Base-by-base conservation (phyloP, 2,329 filamentous ascomycete species). In the Ascocoryne sarcoides region DNA sequence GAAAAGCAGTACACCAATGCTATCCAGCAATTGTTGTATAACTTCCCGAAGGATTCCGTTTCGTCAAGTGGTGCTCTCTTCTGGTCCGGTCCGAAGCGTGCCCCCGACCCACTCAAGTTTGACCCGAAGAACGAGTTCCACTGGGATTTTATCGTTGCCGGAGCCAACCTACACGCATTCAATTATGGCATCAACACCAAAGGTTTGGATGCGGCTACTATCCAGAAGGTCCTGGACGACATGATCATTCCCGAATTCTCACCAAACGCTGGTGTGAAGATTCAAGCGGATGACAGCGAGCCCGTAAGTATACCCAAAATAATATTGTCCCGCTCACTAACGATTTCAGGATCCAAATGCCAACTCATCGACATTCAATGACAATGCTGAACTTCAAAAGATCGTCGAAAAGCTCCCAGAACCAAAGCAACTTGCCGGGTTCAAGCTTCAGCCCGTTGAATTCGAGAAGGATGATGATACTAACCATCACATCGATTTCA, bases 381-480 rank as follows among this genome's bases (percentile, higher is more conserved):
- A 95, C 54, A 74, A 76, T 34, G 72, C 78, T n/a, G 84, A 90
- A 55, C 66, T 95, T 15, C 68, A 85, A 51, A 74, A 77, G 46
- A 76, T 98, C 36, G 73, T 79, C 12, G 69, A 76, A 12, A 75
- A 76, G 46, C 71, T 98, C 21, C 92, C 92, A 1, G 68, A 81
- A 4, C 80, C 90, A 12, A 89, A 83, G 60, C 78, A 79, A 30
- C 68, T 98, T 36, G 82, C 85, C 18, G 88, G 87, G 23, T 94
- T 93, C 73, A 89, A 89, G 65, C 69, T 98, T 38, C 78, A 80
- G 42, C 85, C 90, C 3, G 92, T 96, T 4, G 92, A 96, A 55
- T 98, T 98, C 56, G 88, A 98, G 66, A 98, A 98, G 72, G 92
- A 98, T 51, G 92, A 98, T 56, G 93, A 98, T 63, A 86, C 83